Conservation (phyloP, 192 early-diverging fungal genomes). For the Diversispora epigaea region DNA sequence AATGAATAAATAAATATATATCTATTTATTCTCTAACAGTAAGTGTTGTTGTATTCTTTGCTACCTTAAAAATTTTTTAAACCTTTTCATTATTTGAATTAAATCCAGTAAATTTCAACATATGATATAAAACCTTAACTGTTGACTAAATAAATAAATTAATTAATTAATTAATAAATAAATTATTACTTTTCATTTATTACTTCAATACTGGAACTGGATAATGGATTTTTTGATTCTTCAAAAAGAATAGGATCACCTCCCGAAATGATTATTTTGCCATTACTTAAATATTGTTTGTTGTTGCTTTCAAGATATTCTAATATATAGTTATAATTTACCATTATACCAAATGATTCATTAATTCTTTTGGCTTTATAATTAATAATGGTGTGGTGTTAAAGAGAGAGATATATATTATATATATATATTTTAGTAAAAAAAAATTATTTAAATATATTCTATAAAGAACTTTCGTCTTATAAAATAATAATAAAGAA, state of each 20-base stretch:
- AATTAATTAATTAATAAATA: too few relatives aligned
- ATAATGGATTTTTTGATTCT: background rate
- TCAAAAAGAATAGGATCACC: slow-evolving; percentile 28
- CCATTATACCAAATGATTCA: slow-evolving; percentile 92
- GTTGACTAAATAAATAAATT: too few relatives aligned
- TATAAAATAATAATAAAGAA: background rate
- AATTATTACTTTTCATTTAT: too few relatives aligned
- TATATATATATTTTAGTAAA: background rate
- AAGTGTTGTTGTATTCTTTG: too few relatives aligned
- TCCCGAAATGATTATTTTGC: slow-evolving; percentile 51
- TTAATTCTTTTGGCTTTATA: slow-evolving; percentile 60
- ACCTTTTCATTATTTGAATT: too few relatives aligned
- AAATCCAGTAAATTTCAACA: too few relatives aligned
- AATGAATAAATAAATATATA: too few relatives aligned
- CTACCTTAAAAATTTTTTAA: too few relatives aligned
- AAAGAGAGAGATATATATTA: background rate
- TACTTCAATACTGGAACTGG: too few relatives aligned
- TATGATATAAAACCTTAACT: too few relatives aligned
- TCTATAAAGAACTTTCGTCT: background rate
- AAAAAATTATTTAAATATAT: too few relatives aligned
- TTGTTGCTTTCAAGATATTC: slow-evolving; percentile 81
- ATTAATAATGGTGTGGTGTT: background rate
- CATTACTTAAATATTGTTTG: slow-evolving; percentile 64
- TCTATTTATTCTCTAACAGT: too few relatives aligned
- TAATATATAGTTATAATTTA: slow-evolving; percentile 87